phyloP scores from a whole-genome alignment of 1,284 basidiomycete species.

The Tetrapyrgos nigripes region DNA sequence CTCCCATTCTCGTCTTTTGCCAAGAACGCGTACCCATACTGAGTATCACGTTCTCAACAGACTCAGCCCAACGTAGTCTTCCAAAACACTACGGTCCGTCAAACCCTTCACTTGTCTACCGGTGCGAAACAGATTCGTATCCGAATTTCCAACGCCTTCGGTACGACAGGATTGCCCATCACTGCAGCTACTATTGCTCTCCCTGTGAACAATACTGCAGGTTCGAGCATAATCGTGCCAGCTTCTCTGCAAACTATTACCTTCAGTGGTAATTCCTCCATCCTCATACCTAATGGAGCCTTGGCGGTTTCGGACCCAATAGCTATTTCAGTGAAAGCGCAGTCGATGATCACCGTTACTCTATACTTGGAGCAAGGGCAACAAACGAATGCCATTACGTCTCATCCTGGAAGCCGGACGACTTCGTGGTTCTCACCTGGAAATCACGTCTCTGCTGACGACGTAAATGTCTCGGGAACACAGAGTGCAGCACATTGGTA shows the following conservation, averaged over 20 bases:
- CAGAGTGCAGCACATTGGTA: constrained; percentile 49
- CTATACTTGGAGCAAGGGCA: constrained; percentile 50
- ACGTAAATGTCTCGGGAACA: constrained; percentile 37
- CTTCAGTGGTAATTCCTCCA: constrained; percentile 48
- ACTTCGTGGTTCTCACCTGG: constrained; percentile 50
- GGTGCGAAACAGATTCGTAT: constrained; percentile 47
- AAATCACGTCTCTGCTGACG: constrained; percentile 41
- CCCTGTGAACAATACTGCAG: constrained; percentile 43
- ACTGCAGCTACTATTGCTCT: constrained; percentile 50
- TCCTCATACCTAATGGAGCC: constrained; percentile 51
- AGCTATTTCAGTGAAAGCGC: constrained; percentile 41
- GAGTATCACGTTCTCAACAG: constrained; percentile 5
- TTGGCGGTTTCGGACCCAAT: constrained; percentile 53
- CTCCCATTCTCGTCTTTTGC: constrained; percentile 19
- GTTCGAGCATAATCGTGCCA: constrained; percentile 40
- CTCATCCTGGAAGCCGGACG: constrained; percentile 56
- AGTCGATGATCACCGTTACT: constrained; percentile 45
- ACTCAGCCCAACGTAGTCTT: constrained; percentile 38
- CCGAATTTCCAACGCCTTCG: constrained; percentile 55
- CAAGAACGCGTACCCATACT: constrained; percentile 20
- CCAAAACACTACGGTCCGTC: constrained; percentile 52
- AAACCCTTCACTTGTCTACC: constrained; percentile 51
- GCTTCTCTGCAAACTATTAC: constrained; percentile 44
- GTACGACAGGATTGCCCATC: constrained; percentile 47
- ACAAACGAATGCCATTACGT: constrained; percentile 45